Conservation (phyloP, 148 eudicot species). For the Beta vulgaris region DNA sequence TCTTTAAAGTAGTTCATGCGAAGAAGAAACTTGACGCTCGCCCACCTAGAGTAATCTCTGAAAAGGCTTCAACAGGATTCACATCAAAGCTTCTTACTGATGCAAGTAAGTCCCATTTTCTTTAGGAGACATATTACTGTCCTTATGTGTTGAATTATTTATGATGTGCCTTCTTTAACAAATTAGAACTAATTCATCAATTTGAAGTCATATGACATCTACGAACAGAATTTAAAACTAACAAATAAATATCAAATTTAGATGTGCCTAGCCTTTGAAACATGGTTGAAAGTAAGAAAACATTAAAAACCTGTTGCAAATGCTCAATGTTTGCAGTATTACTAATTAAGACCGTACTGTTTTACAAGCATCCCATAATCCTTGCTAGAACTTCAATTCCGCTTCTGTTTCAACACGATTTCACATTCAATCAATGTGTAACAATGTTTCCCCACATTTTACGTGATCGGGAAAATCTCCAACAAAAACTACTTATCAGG, state of each 20-base stretch:
- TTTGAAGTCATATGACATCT: too few species aligned
- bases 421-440: neutral
- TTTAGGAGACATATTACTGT: too few species aligned
- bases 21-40: slow-evolving; percentile 34
- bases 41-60: slow-evolving; percentile 38
- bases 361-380: neutral
- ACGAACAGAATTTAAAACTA: too few species aligned
- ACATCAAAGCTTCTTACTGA: slow-evolving; percentile 59
- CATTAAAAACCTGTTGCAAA: neutral
- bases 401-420: neutral
- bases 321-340: neutral
- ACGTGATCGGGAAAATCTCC: neutral
- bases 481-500: neutral
- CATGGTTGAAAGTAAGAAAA: too few species aligned
- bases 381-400: neutral
- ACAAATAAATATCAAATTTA: too few species aligned
- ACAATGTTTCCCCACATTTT: neutral
- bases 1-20: slow-evolving; percentile 35
- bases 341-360: too few species aligned
- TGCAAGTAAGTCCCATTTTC: slow-evolving; percentile 52
- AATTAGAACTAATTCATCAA: too few species aligned
- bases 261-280: too few species aligned
- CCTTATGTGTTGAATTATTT: neutral
- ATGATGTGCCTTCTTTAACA: neutral
- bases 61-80: slow-evolving; percentile 50